These are phyloP conservation scores for Cyclotella sp. DNA, from an alignment of 108 stramenopile genomes.

Conservation along the genomic window DNA sequence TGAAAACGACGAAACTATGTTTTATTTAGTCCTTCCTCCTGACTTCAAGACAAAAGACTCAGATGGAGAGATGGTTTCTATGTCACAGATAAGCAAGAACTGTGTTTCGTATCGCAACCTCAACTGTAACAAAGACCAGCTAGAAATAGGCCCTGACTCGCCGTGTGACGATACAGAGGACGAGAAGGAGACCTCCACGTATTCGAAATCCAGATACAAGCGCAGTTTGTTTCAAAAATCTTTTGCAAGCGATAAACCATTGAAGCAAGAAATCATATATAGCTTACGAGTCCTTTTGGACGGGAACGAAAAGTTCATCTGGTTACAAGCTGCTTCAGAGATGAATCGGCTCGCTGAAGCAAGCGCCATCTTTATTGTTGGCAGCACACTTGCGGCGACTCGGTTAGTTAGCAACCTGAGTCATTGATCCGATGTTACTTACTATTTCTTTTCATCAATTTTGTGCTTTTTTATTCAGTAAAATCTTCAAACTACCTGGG, in stretches of 20 bases:
- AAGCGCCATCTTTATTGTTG: conserved; percentile 23
- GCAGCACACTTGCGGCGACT: conserved; percentile 12
- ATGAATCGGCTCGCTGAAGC: conserved; percentile 23
- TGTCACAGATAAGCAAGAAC: conserved; percentile 4
- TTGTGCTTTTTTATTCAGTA: conserved; percentile 10
- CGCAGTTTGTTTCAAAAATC: neutral
- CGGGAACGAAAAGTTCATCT: conserved; percentile 47
- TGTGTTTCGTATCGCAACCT: conserved; percentile 18
- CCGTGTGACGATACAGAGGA: neutral
- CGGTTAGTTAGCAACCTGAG: neutral
- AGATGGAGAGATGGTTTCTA: conserved; percentile 17
- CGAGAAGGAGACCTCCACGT: neutral
- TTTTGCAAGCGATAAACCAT: neutral
- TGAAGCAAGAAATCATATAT: conserved; percentile 34
- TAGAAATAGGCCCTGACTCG: neutral
- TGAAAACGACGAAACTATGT: conserved; percentile 33
- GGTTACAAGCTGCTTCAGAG: conserved; percentile 43
- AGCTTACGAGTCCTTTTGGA: conserved; percentile 36
- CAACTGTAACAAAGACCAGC: conserved; percentile 1
- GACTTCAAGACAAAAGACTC: conserved; percentile 31
- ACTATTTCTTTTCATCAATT: neutral
- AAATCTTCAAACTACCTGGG: conserved; percentile 11
- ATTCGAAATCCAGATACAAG: neutral
- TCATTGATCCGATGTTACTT: no score
- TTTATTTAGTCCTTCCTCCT: conserved; percentile 38